These are phyloP conservation scores for Coemansia sp. DNA, from an alignment of 192 early-diverging fungal species.

Conservation along the genomic window DNA sequence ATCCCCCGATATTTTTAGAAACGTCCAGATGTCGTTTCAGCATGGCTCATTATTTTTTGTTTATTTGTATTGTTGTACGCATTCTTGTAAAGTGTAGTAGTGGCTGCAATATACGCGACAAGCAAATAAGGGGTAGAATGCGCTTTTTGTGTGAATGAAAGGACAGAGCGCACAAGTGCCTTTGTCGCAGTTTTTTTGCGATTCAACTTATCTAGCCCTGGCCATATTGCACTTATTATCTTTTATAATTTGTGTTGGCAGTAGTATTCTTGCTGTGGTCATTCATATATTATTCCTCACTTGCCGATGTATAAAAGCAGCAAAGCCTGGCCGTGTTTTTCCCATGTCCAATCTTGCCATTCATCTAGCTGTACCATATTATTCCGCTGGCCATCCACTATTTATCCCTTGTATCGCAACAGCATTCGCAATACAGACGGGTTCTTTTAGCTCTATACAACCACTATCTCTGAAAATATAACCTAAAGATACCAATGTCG, in stretches of 20 bases:
- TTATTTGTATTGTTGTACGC: constrained; percentile 3
- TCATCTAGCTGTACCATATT: neutral
- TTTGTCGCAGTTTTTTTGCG: neutral
- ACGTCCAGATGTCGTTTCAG: neutral
- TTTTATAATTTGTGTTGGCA: neutral
- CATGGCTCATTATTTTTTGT: constrained; percentile 1
- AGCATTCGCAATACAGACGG: neutral
- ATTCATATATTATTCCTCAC: neutral
- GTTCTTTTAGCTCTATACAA: neutral
- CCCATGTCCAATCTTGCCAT: neutral
- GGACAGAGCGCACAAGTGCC: neutral
- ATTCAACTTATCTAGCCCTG: neutral
- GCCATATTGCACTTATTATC: neutral
- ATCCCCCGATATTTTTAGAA: constrained; percentile 2
- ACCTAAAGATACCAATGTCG: neutral
- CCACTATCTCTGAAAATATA: neutral
- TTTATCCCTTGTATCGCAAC: neutral
- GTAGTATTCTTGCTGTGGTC: neutral
- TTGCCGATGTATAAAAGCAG: neutral
- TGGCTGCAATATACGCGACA: constrained; percentile 1
- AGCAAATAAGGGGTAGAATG: neutral
- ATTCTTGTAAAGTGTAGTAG: neutral
- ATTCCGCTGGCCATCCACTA: neutral
- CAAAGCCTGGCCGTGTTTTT: neutral
- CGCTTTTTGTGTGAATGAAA: neutral